Conservation (phyloP, 2,329 filamentous ascomycete species). For the Clonostachys byssicola region DNA sequence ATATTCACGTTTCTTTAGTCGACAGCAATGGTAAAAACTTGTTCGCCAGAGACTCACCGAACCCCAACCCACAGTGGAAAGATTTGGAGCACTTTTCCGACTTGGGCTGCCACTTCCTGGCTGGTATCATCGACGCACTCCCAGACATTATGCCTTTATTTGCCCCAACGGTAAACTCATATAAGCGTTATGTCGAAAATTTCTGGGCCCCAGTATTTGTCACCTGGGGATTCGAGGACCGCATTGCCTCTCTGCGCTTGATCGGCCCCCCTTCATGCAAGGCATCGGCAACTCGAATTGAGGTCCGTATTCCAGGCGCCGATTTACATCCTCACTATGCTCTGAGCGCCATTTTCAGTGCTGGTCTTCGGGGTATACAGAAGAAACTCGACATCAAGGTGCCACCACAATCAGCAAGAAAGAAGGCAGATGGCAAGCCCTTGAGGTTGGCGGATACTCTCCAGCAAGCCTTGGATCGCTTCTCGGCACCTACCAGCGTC, state of each 20-base stretch:
- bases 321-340: slow-evolving; percentile 70
- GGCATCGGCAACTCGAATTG: slow-evolving; percentile 65
- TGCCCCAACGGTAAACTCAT: slow-evolving; percentile 71
- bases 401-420: slow-evolving; percentile 58
- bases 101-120: slow-evolving; percentile 67
- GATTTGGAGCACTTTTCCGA: slow-evolving; percentile 64
- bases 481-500: slow-evolving; percentile 60
- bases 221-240: slow-evolving; percentile 72
- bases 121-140: slow-evolving; percentile 64
- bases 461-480: slow-evolving; percentile 61
- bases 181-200: slow-evolving; percentile 74
- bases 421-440: slow-evolving; percentile 46
- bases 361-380: slow-evolving; percentile 67
- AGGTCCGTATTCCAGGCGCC: slow-evolving; percentile 69
- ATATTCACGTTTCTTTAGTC: slow-evolving; percentile 71
- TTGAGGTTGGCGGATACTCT: slow-evolving; percentile 64
- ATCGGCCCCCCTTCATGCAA: slow-evolving; percentile 66
- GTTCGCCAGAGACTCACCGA: slow-evolving; percentile 59
- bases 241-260: slow-evolving; percentile 65
- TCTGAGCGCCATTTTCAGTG: slow-evolving; percentile 61
- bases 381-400: slow-evolving; percentile 66
- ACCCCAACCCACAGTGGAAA: slow-evolving; percentile 53
- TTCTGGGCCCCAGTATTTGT: slow-evolving; percentile 78
- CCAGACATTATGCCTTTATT: slow-evolving; percentile 74
- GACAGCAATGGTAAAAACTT: slow-evolving; percentile 62